Percentiles rank a stretch among this genome's conserved stretches.
phyloP scores from a whole-genome alignment of 345 rosid species.

The Eucalyptus victrix region DNA sequence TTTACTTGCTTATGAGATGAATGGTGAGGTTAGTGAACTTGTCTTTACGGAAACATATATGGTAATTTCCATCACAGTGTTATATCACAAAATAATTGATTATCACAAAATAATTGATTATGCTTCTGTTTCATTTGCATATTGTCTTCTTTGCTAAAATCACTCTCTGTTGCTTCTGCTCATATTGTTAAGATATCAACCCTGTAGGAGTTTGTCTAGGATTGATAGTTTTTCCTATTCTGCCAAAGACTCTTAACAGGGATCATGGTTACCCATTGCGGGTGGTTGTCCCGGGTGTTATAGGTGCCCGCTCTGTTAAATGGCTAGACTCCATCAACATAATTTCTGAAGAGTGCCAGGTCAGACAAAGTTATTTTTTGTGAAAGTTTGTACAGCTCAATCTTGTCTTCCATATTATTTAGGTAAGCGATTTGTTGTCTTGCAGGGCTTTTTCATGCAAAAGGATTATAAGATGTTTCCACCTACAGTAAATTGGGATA shows the following conservation, averaged over 20 bases:
- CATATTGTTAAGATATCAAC: background rate
- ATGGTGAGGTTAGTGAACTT: slow-evolving; percentile 63
- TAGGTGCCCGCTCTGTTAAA: slow-evolving; percentile 98
- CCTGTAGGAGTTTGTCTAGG: background rate
- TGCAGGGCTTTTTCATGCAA: slow-evolving; percentile 96
- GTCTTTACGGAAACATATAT: background rate
- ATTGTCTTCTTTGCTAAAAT: background rate
- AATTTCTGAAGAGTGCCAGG: slow-evolving; percentile 87
- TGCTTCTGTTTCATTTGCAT: slow-evolving; percentile 47
- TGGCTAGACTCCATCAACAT: slow-evolving; percentile 86
- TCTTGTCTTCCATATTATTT: background rate
- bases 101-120: background rate
- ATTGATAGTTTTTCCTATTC: background rate
- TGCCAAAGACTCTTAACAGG: slow-evolving; percentile 66
- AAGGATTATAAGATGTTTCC: slow-evolving; percentile 98
- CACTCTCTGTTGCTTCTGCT: background rate
- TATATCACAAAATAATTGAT: background rate
- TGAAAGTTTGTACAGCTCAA: background rate
- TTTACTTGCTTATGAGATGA: slow-evolving; percentile 96
- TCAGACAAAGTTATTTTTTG: background rate
- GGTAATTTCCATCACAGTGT: background rate
- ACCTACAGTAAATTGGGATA: slow-evolving; percentile 93
- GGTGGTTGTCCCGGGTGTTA: slow-evolving; percentile 90
- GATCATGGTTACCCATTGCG: slow-evolving; percentile 93
- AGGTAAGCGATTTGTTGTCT: background rate